phyloP scores from a whole-genome alignment of 768 basidiomycete genomes.

The Sistotremastrum niveocremeum region DNA sequence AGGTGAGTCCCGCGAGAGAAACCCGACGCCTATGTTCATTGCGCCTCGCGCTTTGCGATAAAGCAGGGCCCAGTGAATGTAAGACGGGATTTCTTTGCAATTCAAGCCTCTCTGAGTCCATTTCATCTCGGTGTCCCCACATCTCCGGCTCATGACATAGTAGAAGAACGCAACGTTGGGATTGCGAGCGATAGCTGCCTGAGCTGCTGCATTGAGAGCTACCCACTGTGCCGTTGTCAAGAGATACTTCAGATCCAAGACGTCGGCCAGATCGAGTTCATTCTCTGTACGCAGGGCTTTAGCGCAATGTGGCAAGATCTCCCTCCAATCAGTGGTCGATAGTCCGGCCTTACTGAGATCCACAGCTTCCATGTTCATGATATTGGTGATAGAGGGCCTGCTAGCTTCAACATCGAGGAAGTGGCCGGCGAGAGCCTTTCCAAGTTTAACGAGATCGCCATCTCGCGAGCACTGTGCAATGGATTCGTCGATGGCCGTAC shows the following conservation, averaged over 20 bases:
- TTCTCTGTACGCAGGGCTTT: slow-evolving; percentile 32
- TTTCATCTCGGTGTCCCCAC: slow-evolving; percentile 33
- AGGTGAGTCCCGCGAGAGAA: no score
- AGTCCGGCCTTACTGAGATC: slow-evolving; percentile 26
- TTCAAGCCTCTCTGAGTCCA: slow-evolving; percentile 56
- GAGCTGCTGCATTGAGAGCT: slow-evolving; percentile 35
- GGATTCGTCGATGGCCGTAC: slow-evolving; percentile 16
- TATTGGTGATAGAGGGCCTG: slow-evolving; percentile 39
- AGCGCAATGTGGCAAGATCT: slow-evolving; percentile 48
- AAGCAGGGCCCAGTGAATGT: slow-evolving; percentile 41
- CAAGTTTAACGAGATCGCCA: slow-evolving; percentile 37
- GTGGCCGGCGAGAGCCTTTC: slow-evolving; percentile 31
- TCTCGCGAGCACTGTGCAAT: slow-evolving; percentile 37
- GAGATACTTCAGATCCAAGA: slow-evolving; percentile 47
- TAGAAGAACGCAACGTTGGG: slow-evolving; percentile 52
- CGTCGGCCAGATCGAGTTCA: slow-evolving; percentile 34
- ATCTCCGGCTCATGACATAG: slow-evolving; percentile 39
- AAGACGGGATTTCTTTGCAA: slow-evolving; percentile 38
- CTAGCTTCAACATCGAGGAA: slow-evolving; percentile 37
- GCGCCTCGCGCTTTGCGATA: slow-evolving; percentile 52
- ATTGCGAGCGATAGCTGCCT: slow-evolving; percentile 35
- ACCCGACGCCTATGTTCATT: slow-evolving; percentile 35
- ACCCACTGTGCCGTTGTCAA: slow-evolving; percentile 26
- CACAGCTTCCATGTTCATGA: slow-evolving; percentile 4
- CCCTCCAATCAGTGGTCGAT: slow-evolving; percentile 46